phyloP scores from a whole-genome alignment of 495 filamentous ascomycete genomes.

The Neurospora sp. region DNA sequence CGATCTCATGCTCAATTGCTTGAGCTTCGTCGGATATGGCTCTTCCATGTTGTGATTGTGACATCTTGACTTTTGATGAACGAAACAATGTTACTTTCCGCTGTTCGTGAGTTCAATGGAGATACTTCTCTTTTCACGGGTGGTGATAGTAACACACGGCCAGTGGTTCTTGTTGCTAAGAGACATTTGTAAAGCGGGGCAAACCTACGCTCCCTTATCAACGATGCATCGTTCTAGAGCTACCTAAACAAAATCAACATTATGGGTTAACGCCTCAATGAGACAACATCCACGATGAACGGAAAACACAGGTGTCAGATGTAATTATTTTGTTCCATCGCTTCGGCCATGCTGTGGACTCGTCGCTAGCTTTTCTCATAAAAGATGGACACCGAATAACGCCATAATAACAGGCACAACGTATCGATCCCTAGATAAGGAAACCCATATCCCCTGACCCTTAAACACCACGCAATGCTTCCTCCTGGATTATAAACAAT shows the following conservation, averaged over 20 bases:
- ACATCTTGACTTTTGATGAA: background rate
- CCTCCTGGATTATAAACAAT: background rate
- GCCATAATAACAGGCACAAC: background rate
- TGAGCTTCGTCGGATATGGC: background rate
- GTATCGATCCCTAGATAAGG: background rate
- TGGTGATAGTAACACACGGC: background rate
- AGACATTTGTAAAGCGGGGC: background rate
- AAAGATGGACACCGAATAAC: background rate
- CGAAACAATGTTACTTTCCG: background rate
- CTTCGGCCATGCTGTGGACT: background rate
- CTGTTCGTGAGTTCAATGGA: background rate
- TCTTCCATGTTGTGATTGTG: background rate
- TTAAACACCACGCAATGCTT: background rate
- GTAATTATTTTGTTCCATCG: background rate
- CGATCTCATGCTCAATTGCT: slow-evolving; percentile 22
- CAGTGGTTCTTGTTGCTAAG: background rate
- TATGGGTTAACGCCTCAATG: background rate
- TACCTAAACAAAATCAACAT: background rate
- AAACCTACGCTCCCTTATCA: background rate
- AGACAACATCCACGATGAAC: background rate
- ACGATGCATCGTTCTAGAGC: background rate
- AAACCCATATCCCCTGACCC: background rate
- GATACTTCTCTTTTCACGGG: background rate
- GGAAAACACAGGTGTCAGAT: background rate
- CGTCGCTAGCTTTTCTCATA: background rate